Evolutionary conservation across 2,329 filamentous ascomycete species (phyloP).

Genomic region (Verticillium klebahnii): DNA sequence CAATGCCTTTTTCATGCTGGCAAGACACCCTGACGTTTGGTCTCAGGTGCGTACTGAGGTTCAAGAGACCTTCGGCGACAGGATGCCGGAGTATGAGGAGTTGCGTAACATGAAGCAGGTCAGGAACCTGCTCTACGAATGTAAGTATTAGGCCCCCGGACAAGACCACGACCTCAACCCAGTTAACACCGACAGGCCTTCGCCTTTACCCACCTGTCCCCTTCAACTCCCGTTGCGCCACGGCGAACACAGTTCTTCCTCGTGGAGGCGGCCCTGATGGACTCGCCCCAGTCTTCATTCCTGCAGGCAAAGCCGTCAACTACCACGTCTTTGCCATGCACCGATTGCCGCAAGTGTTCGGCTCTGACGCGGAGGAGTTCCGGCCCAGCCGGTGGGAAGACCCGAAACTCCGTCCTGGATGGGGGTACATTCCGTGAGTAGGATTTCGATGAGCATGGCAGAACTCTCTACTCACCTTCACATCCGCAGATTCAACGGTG

Average conservation of each 20-base stretch:
- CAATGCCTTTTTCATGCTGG: not conserved
- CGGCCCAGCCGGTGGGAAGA: conserved; percentile 36
- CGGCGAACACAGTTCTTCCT: not conserved
- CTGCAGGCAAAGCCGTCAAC: conserved; percentile 38
- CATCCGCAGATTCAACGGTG: conserved; percentile 42
- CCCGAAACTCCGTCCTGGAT: too few species aligned
- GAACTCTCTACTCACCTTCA: conserved; percentile 2
- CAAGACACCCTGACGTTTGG: not conserved
- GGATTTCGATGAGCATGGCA: too few species aligned
- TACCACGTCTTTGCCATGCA: conserved; percentile 41
- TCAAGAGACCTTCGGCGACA: too few species aligned
- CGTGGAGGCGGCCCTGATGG: not conserved
- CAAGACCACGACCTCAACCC: too few species aligned
- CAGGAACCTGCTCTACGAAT: too few species aligned
- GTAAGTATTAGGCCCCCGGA: too few species aligned
- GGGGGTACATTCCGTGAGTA: too few species aligned
- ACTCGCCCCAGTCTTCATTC: conserved; percentile 41
- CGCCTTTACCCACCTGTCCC: not conserved
- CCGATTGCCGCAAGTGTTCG: conserved; percentile 30
- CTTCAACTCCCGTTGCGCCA: not conserved
- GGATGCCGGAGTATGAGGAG: not conserved
- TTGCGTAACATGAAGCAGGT: not conserved
- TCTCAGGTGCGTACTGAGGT: too few species aligned
- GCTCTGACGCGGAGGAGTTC: conserved; percentile 30
- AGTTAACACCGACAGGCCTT: not conserved